Evolutionary conservation across 164 flowering plant genomes (phyloP).

Genomic region (Cinnamomum micranthum): DNA sequence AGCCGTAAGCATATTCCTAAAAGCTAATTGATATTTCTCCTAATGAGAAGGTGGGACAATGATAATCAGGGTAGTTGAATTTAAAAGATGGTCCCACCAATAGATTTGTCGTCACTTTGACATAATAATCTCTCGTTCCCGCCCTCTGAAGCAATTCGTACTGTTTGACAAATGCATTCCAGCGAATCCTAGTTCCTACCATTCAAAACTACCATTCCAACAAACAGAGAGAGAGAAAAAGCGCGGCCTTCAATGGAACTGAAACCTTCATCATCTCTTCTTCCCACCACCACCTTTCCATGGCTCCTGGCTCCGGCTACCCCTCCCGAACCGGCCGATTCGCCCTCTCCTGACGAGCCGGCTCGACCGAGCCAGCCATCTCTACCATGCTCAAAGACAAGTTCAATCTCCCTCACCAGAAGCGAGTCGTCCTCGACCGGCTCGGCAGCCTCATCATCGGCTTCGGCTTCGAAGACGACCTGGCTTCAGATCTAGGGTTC

Average conservation of each 20-base stretch:
- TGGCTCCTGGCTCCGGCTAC: background rate
- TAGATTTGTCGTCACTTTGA: too few relatives aligned
- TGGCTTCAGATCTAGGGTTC: background rate
- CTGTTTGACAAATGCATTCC: too few relatives aligned
- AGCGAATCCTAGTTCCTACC: background rate
- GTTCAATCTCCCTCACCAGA: background rate
- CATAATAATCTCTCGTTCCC: too few relatives aligned
- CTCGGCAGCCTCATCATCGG: background rate
- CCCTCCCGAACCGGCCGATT: background rate
- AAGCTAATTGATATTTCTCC: too few relatives aligned
- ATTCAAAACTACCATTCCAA: conserved; percentile 3
- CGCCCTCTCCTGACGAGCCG: background rate
- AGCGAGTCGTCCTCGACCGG: background rate
- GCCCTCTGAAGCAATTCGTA: too few relatives aligned
- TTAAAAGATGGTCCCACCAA: too few relatives aligned
- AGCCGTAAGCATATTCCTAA: too few relatives aligned
- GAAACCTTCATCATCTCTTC: background rate
- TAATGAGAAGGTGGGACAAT: too few relatives aligned
- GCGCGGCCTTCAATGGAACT: background rate
- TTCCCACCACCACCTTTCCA: background rate
- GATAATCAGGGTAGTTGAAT: too few relatives aligned
- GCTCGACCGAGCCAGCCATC: background rate
- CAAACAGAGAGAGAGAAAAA: background rate
- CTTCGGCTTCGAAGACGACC: background rate
- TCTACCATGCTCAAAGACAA: conserved; percentile 6